phyloP scores from a whole-genome alignment of 2,329 filamentous ascomycete species.

The Diplocarpon rosae region DNA sequence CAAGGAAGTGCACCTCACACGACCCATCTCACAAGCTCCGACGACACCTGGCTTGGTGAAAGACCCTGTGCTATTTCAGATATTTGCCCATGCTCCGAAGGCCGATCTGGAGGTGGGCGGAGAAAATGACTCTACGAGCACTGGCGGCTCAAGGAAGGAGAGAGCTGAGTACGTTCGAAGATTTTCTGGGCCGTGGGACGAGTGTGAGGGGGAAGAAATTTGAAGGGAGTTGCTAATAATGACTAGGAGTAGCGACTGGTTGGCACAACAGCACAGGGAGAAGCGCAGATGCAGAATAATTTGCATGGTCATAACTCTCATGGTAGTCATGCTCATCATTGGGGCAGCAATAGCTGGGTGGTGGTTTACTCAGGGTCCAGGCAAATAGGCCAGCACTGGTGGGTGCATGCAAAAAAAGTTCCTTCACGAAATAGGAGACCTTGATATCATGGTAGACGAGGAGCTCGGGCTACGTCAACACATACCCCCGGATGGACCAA shows the following conservation, averaged over 20 bases:
- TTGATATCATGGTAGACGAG: constrained; percentile 1
- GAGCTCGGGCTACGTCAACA: not conserved
- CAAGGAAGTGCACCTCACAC: constrained; percentile 22
- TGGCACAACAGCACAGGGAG: constrained; percentile 24
- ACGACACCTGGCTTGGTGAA: constrained; percentile 20
- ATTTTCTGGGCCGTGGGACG: not conserved
- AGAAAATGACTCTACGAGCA: constrained; percentile 6
- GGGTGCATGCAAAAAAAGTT: not conserved
- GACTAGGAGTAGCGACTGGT: constrained; percentile 23
- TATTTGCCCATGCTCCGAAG: constrained; percentile 26
- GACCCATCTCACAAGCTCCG: constrained; percentile 15
- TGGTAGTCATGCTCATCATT: constrained; percentile 17
- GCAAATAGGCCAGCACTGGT: not conserved
- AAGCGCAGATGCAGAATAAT: constrained; percentile 21
- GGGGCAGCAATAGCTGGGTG: constrained; percentile 20
- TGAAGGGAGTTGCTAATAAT: not conserved
- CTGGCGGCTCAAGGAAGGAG: constrained; percentile 9
- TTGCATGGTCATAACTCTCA: constrained; percentile 17
- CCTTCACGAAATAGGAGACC: not conserved
- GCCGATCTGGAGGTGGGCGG: constrained; percentile 14
- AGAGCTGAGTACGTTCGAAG: constrained; percentile 10
- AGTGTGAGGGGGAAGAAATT: not conserved
- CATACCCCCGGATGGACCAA: not conserved
- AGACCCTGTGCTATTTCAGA: constrained; percentile 28
- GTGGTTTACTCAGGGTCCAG: constrained; percentile 17